Conservation (phyloP, 345 rosid species). For the Microthlaspi erraticum region DNA sequence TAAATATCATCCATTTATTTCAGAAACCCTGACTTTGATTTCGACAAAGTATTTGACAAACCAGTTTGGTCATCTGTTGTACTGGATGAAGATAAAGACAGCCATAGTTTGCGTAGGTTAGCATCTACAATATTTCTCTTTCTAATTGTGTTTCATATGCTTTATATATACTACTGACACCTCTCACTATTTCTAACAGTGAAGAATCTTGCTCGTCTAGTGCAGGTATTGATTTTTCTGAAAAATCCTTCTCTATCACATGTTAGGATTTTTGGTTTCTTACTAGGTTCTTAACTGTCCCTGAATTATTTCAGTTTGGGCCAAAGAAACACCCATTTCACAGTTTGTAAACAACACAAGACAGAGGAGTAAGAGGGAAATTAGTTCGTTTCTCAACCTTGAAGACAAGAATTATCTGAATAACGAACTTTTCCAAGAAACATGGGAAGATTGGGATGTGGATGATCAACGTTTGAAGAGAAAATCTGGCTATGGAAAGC, state of each 20-base stretch:
- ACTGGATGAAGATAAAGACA: constrained; percentile 57
- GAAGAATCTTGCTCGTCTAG: constrained; percentile 89
- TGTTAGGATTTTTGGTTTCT: constrained; percentile 20
- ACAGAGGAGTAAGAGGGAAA: constrained; percentile 42
- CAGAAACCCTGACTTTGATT: constrained; percentile 13
- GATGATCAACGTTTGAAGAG: constrained; percentile 32
- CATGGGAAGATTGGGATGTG: constrained; percentile 40
- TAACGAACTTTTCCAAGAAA: constrained; percentile 36
- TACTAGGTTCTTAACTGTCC: constrained; percentile 15
- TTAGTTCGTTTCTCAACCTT: constrained; percentile 41
- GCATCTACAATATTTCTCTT: constrained; percentile 30
- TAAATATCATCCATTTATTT: constrained; percentile 18
- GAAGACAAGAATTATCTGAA: constrained; percentile 34
- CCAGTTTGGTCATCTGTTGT: constrained; percentile 49
- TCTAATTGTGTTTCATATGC: constrained; percentile 29
- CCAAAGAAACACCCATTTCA: constrained; percentile 42
- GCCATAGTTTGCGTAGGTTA: constrained; percentile 63
- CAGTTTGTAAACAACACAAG: constrained; percentile 41
- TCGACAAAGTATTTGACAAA: constrained; percentile 42
- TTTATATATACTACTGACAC: constrained; percentile 26
- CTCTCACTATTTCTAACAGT: constrained; percentile 53
- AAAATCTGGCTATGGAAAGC: constrained; percentile 33
- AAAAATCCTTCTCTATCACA: constrained; percentile 18
- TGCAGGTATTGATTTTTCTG: constrained; percentile 61
- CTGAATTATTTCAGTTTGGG: constrained; percentile 52